These are phyloP conservation scores for Sphagnum contortum DNA, from an alignment of 225 moss, liverwort and hornwort species.

Conservation along the genomic window DNA sequence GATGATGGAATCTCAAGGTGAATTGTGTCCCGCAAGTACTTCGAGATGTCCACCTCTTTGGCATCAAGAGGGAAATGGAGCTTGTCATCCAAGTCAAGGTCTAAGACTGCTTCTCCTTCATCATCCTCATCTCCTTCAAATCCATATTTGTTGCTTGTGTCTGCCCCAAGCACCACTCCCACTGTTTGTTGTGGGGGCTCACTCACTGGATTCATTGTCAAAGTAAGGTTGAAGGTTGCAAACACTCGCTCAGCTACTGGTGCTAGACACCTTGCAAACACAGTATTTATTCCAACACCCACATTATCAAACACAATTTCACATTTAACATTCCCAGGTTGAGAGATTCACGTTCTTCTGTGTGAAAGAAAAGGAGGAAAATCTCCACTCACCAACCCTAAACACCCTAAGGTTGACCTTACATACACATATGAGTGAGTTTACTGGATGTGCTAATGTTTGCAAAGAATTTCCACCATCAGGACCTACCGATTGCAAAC, in stretches of 20 bases:
- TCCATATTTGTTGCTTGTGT: conserved; percentile 16
- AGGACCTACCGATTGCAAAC: conserved; percentile 77
- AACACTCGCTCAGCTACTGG: conserved; percentile 71
- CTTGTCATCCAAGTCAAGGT: conserved; percentile 93
- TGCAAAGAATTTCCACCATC: too few relatives aligned
- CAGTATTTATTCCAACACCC: too few relatives aligned
- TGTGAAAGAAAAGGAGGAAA: too few relatives aligned
- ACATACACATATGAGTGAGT: too few relatives aligned
- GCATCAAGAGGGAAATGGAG: conserved; percentile 68
- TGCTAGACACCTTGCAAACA: conserved; percentile 43
- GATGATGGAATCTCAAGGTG: conserved; percentile 84
- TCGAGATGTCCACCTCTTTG: conserved; percentile 80
- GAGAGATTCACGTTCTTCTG: too few relatives aligned
- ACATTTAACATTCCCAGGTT: too few relatives aligned
- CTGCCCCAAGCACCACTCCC: conserved; percentile 66
- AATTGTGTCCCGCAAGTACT: conserved; percentile 82
- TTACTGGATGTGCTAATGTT: too few relatives aligned
- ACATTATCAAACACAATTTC: too few relatives aligned
- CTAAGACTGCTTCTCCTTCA: conserved; percentile 29
- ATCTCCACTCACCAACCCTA: too few relatives aligned
- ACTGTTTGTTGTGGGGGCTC: conserved; percentile 68
- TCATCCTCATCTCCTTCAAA: conserved; percentile 22
- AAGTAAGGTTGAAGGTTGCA: conserved; percentile 60
- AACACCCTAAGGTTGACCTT: too few relatives aligned
- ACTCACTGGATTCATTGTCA: conserved; percentile 54